These are phyloP conservation scores for Dioscorea alata DNA, from an alignment of 106 monocot genomes.

Conservation along the genomic window DNA sequence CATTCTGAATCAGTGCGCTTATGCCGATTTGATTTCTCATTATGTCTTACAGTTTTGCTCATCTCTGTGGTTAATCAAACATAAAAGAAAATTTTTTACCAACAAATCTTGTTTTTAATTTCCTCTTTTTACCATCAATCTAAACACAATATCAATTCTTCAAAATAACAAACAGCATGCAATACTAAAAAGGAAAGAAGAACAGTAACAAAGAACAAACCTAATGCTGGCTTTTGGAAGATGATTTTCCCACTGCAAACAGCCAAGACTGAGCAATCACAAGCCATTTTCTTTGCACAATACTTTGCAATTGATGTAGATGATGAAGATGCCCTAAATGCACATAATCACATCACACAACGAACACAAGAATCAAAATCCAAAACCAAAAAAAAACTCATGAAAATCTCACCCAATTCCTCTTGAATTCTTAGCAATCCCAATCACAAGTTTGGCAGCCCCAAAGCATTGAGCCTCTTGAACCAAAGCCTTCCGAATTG, in stretches of 20 bases:
- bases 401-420: slow-evolving; percentile 6
- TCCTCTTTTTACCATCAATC: neutral
- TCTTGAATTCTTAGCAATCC: slow-evolving; percentile 1
- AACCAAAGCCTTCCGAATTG: slow-evolving; percentile 6
- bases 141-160: neutral
- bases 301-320: slow-evolving; percentile 48
- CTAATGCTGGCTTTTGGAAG: slow-evolving; percentile 34
- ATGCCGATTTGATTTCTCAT: too few relatives aligned
- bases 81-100: too few relatives aligned
- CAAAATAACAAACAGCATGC: neutral
- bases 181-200: neutral
- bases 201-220: too few relatives aligned
- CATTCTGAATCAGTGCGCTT: too few relatives aligned
- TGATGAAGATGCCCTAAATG: neutral
- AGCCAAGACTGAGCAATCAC: slow-evolving; percentile 54
- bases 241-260: slow-evolving; percentile 70
- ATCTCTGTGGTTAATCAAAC: too few relatives aligned
- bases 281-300: slow-evolving; percentile 50
- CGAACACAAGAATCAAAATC: neutral
- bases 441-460: neutral
- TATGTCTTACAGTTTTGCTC: too few relatives aligned
- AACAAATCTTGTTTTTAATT: too few relatives aligned
- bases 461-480: neutral
- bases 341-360: neutral
- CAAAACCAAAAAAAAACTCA: slow-evolving; percentile 15